Base-by-base conservation (phyloP, 805 yeast species). In the Ascoidea rubescens region DNA sequence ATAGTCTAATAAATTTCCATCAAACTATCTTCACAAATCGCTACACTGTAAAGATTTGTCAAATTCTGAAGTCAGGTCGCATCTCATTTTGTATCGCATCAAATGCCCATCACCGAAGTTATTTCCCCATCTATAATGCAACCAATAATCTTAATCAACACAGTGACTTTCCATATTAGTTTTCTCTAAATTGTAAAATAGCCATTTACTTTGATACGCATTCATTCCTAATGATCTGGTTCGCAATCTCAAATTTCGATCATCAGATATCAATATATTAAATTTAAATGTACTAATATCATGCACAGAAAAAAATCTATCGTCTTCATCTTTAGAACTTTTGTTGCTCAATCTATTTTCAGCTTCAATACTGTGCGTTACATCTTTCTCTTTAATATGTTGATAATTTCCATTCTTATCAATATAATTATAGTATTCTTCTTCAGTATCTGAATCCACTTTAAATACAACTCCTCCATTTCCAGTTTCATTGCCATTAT, bases 201-300 rank as follows among this genome's bases (percentile, higher is more conserved):
- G 68, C 86, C 86, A 81, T 54, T 73, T 71, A 54, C 84, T 78
- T 51, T 77, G 79, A 62, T 72, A 77, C 48, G 78, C 73, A 5
- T 75, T 67, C 45, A 79, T 69, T 0, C 79, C 80, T n/a, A 74
- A 68, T 4, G 78, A 67, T 58, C 78, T 76, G 1, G 87, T 82
- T 56, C 86, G 76, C 46, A 80, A 64, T 56, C 85, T 70, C 86
- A 85, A 80, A 56, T 80, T 83, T 52, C 80, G 68, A 62, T 86
- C 91, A 64, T 85, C 91, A 1, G 90, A 82, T 44, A 85, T 77
- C 50, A 85, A 65, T 31, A 82, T 72, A 56, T 84, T 79, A 62
- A 79, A 79, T 49, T 73, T 68, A 62, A 80, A 78, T 31, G 63
- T 61, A 50, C 65, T 64, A 14, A 80, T 72, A 45, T 70, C 66